phyloP scores from a whole-genome alignment of 2,329 filamentous ascomycete species.

The Nothopassalora personata region DNA sequence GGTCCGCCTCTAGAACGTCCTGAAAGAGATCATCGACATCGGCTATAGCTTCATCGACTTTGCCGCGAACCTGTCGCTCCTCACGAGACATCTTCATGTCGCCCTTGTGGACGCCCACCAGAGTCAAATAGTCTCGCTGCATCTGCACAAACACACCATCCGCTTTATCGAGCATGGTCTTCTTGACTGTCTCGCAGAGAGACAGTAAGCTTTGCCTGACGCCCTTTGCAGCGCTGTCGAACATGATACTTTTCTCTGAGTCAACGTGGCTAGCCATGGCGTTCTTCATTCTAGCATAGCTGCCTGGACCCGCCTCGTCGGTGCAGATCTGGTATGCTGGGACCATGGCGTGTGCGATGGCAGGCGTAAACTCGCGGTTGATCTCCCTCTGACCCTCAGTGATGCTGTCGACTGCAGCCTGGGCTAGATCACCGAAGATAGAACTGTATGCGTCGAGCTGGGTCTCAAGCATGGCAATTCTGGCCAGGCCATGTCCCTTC shows the following conservation, averaged over 20 bases:
- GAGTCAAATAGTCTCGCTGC: constrained; percentile 35
- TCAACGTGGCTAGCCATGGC: constrained; percentile 46
- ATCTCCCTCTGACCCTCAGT: constrained; percentile 47
- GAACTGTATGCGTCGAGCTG: constrained; percentile 41
- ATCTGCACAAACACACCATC: constrained; percentile 42
- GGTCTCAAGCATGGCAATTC: constrained; percentile 37
- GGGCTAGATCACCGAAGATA: constrained; percentile 37
- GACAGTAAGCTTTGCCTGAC: constrained; percentile 39
- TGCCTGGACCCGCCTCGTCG: constrained; percentile 43
- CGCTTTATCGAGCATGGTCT: constrained; percentile 40
- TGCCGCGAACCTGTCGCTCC: constrained; percentile 17
- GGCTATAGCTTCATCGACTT: constrained; percentile 18
- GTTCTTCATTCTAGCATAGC: constrained; percentile 49
- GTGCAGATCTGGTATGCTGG: constrained; percentile 44
- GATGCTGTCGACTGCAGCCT: constrained; percentile 34
- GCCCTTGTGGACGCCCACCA: constrained; percentile 26
- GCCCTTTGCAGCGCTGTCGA: constrained; percentile 39
- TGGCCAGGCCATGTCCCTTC: constrained; percentile 37
- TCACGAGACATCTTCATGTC: constrained; percentile 16
- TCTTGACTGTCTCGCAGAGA: constrained; percentile 42
- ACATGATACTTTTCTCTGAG: constrained; percentile 44
- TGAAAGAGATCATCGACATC: constrained; percentile 15
- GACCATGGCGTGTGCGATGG: constrained; percentile 44
- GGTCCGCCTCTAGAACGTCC: constrained; percentile 14
- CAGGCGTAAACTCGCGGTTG: constrained; percentile 51